phyloP scores from a whole-genome alignment of 148 eudicot genomes.

The Vaccinium myrtillus region DNA sequence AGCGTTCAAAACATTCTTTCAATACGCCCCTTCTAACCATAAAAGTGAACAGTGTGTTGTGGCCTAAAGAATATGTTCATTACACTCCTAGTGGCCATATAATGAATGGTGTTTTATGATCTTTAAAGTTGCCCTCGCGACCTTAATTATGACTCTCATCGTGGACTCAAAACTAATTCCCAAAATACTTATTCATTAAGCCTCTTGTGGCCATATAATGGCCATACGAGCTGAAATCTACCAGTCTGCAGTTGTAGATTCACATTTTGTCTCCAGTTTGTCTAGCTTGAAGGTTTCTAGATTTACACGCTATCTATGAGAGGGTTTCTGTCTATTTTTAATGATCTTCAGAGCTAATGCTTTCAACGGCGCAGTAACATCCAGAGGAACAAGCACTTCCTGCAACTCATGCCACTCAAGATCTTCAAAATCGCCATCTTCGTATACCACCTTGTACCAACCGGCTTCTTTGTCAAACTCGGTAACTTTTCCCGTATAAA shows the following conservation, averaged over 20 bases:
- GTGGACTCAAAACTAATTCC: no score
- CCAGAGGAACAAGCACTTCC: constrained; percentile 63
- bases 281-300: constrained; percentile 1
- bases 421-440: constrained; percentile 86
- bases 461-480: constrained; percentile 61
- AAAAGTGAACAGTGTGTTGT: no score
- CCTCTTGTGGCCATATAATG: no score
- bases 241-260: neutral
- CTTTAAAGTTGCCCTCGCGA: no score
- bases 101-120: no score
- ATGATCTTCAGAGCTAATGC: constrained; percentile 54
- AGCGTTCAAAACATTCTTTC: no score
- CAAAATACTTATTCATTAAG: no score
- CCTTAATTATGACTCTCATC: no score
- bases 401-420: constrained; percentile 77
- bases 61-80: no score
- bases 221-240: neutral
- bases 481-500: constrained; percentile 53
- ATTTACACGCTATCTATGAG: constrained; percentile 17
- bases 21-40: no score
- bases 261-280: no score
- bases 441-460: constrained; percentile 75
- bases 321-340: constrained; percentile 38
- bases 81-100: no score
- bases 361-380: constrained; percentile 60